Conservation (phyloP, 495 filamentous ascomycete species). For the Pyronema omphalodes region DNA sequence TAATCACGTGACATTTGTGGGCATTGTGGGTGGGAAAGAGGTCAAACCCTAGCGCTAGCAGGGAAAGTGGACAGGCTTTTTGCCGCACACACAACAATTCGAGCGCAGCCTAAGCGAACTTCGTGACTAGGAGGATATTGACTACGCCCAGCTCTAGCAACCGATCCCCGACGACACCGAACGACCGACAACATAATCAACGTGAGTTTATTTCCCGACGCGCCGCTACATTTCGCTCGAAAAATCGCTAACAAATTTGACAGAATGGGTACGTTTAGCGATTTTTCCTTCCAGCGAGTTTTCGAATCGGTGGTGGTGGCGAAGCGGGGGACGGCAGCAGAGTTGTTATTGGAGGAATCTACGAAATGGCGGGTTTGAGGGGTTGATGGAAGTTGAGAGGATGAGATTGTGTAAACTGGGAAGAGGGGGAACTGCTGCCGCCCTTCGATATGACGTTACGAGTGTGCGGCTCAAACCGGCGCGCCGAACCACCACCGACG, state of each 20-base stretch:
- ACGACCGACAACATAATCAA: conserved; percentile 21
- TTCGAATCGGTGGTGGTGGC: conserved; percentile 22
- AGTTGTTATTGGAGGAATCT: background rate
- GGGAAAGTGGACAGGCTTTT: too few species aligned
- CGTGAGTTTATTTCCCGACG: conserved; percentile 18
- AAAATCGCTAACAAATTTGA: conserved; percentile 6
- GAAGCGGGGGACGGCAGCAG: conserved; percentile 8
- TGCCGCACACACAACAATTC: background rate
- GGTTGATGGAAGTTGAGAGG: conserved; percentile 2
- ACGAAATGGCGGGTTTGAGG: background rate
- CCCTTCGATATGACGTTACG: conserved; percentile 2
- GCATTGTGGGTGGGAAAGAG: too few species aligned
- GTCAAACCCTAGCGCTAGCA: too few species aligned
- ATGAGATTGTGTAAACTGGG: background rate
- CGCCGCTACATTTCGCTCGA: background rate
- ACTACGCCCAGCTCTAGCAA: conserved; percentile 21
- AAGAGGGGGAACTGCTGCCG: conserved; percentile 1
- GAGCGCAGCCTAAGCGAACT: background rate
- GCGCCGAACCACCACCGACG: conserved; percentile 2
- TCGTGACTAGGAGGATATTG: background rate
- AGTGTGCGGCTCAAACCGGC: conserved; percentile 1
- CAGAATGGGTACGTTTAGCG: conserved; percentile 38
- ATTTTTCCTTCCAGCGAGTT: conserved; percentile 21
- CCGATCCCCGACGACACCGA: conserved; percentile 17
- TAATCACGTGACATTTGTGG: too few species aligned